phyloP scores from a whole-genome alignment of 73 alveolate species.

The Tetrahymena borealis region DNA sequence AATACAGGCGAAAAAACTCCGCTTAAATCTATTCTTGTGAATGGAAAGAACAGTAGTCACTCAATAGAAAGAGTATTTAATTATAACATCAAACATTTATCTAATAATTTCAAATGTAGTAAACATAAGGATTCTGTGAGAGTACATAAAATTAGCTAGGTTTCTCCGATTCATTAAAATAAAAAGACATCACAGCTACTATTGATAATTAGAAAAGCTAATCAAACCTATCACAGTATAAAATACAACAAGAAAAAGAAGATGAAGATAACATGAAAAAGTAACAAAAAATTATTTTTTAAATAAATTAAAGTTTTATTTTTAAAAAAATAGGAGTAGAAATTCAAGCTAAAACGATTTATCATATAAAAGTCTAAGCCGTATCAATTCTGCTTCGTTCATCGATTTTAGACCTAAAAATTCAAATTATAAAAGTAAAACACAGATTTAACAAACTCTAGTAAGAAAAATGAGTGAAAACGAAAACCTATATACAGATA shows the following conservation, averaged over 20 bases:
- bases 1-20: neutral
- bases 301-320: neutral
- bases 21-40: neutral
- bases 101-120: no score
- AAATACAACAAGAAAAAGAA: neutral
- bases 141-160: neutral
- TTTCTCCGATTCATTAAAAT: neutral
- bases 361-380: neutral
- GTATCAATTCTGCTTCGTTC: neutral
- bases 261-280: neutral
- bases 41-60: neutral
- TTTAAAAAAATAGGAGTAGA: neutral
- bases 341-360: neutral
- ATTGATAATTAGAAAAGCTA: neutral
- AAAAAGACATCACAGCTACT: neutral
- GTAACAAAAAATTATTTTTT: neutral
- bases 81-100: neutral
- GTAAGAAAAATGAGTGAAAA: neutral
- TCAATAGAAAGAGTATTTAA: neutral
- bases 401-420: neutral
- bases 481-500: neutral
- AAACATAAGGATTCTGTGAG: neutral
- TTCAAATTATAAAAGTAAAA: neutral
- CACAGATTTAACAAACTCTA: neutral
- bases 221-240: neutral